phyloP scores from a whole-genome alignment of 139 green algal species.

The Chlamydomonas sp. region DNA sequence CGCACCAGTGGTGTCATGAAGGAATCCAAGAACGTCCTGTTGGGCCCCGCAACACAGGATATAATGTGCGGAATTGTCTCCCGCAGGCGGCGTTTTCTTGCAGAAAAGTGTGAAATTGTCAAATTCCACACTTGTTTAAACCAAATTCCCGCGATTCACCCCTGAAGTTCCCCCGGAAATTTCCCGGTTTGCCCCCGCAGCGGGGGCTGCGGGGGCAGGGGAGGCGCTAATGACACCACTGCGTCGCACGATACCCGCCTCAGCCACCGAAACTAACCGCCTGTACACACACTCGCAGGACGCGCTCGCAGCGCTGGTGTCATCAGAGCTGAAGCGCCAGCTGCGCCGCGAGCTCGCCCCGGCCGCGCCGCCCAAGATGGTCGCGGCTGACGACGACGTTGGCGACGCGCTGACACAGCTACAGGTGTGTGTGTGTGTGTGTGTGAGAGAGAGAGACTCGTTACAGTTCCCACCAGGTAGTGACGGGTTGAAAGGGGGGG shows the following conservation, averaged over 20 bases:
- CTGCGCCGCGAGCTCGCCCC: slow-evolving; percentile 30
- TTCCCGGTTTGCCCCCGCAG: background rate
- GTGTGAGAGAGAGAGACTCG: too few relatives aligned
- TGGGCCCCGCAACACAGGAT: background rate
- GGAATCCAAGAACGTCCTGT: background rate
- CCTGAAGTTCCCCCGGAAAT: background rate
- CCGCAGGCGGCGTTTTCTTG: too few relatives aligned
- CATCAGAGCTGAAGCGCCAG: slow-evolving; percentile 60
- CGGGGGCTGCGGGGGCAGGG: too few relatives aligned
- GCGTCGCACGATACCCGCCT: too few relatives aligned
- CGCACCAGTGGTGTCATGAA: background rate
- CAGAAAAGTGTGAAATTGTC: background rate
- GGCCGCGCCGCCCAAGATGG: slow-evolving; percentile 13
- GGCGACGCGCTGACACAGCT: slow-evolving; percentile 38
- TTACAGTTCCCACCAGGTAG: too few relatives aligned
- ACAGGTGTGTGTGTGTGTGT: slow-evolving; percentile 21
- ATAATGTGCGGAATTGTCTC: too few relatives aligned
- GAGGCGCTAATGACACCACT: too few relatives aligned
- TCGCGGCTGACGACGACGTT: slow-evolving; percentile 22
- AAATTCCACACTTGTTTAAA: background rate
- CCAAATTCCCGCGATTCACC: background rate
- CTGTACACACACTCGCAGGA: slow-evolving; percentile 68
- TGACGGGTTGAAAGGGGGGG: too few relatives aligned
- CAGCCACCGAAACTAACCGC: too few relatives aligned
- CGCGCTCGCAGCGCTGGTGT: slow-evolving; percentile 68